Evolutionary conservation across 805 yeast genomes (phyloP), one percentile per base, ranked within the genome.

Genomic region (Hanseniaspora opuntiae): DNA sequence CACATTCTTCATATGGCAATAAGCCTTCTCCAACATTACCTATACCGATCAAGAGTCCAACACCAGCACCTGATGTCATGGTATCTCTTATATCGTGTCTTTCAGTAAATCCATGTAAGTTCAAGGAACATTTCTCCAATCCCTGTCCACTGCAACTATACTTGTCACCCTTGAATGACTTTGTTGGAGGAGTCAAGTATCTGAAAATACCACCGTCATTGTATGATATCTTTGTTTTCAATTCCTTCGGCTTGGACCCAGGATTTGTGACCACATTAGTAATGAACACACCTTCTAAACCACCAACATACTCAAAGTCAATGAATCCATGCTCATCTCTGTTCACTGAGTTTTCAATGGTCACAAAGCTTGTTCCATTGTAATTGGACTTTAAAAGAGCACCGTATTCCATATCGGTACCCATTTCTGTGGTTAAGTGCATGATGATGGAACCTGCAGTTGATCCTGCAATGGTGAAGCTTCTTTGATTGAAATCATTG

Each of bases 191-290:
- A 1, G 65, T 62, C 19, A 93, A 60, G 56, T 71, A 79, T 4
- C 72, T 65, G 97, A 97, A 90, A 57, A 82, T 81, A 4, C 90
- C 86, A 54, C 96, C 98, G 65, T 93, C 97, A 65, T 87, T 87
- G 62, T 82, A 86, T 0, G 97, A 78, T 53, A 89, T 85, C 65
- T 71, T 74, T 0, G 96, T 76, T 63, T 79, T 80, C 56, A 90
- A 65, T 58, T 71, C 65, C 65, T 89, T 89, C 9, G 64, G 58
- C 4, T 71, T 68, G 8, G 77, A 78, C 1, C 60, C 58, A 7
- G 60, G 64, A 59, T 84, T 84, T 9, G 67, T 57, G 3, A 89
- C 95, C 4, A 76, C 69, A 65, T 90, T 90, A 20, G 84, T 76
- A 9, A 89, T 58, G 1, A 86, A 74, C 2, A 88, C 81, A 42